Evolutionary conservation across 1,139 yeast species (phyloP).

Genomic region (Debaryomyces singareniensis): DNA sequence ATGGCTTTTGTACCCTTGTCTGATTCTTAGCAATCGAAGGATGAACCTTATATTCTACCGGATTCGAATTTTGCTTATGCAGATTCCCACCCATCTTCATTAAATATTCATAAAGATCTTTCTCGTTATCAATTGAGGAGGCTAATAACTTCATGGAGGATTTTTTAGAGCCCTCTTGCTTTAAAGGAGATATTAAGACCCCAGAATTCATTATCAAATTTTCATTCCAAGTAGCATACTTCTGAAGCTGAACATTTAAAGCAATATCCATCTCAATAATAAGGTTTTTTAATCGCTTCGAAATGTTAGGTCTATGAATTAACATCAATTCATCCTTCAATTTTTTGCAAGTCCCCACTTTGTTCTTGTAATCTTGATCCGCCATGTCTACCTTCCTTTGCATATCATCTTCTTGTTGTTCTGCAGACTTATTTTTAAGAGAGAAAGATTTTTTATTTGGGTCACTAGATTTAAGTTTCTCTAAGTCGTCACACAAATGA

Average conservation of each 20-base stretch:
- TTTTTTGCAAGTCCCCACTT: slow-evolving; percentile 67
- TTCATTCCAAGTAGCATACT: slow-evolving; percentile 84
- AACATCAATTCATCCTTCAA: slow-evolving; percentile 67
- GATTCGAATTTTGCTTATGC: slow-evolving; percentile 38
- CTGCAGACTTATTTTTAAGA: slow-evolving; percentile 68
- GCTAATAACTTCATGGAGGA: slow-evolving; percentile 74
- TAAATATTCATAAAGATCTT: slow-evolving; percentile 69
- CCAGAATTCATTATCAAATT: slow-evolving; percentile 80
- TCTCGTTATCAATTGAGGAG: slow-evolving; percentile 72
- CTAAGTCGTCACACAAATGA: slow-evolving; percentile 80
- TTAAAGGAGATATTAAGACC: slow-evolving; percentile 70
- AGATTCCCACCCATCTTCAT: slow-evolving; percentile 38
- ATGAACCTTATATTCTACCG: slow-evolving; percentile 75
- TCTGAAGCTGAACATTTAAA: slow-evolving; percentile 77
- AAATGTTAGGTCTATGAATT: slow-evolving; percentile 71
- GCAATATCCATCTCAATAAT: slow-evolving; percentile 87
- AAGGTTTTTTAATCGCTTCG: slow-evolving; percentile 67
- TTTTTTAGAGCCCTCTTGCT: slow-evolving; percentile 27
- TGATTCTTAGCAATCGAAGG: slow-evolving; percentile 48
- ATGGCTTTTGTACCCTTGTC: slow-evolving; percentile 29
- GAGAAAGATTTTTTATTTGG: slow-evolving; percentile 81
- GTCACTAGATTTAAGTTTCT: slow-evolving; percentile 71
- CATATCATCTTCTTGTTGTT: slow-evolving; percentile 90
- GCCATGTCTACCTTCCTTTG: slow-evolving; percentile 75
- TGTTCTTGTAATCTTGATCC: slow-evolving; percentile 77